Evolutionary conservation across 768 basidiomycete genomes (phyloP).

Genomic region (Suillus hirtellus): DNA sequence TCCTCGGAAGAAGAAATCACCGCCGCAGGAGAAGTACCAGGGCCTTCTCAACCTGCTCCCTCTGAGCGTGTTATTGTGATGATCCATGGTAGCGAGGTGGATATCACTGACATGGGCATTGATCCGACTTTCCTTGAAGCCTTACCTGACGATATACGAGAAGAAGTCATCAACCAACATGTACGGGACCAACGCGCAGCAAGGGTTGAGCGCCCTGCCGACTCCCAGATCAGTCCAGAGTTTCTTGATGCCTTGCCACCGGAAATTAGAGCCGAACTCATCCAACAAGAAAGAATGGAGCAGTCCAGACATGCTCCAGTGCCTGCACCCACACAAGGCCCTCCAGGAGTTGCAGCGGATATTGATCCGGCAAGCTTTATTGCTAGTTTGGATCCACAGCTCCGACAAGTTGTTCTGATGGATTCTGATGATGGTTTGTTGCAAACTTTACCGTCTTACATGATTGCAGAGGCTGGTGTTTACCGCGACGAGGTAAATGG

Average conservation of each 20-base stretch:
- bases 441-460: slow-evolving; percentile 77
- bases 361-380: slow-evolving; percentile 92
- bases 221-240: slow-evolving; percentile 90
- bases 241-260: slow-evolving; percentile 96
- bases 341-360: slow-evolving; percentile 54
- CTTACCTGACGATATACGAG: slow-evolving; percentile 97
- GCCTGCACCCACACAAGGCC: slow-evolving; percentile 31
- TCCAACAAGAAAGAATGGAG: slow-evolving; percentile 92
- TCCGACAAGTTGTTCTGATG: slow-evolving; percentile 88
- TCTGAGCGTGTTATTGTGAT: slow-evolving; percentile 76
- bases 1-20: slow-evolving; percentile 18
- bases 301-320: slow-evolving; percentile 56
- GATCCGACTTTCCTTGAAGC: slow-evolving; percentile 98
- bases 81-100: slow-evolving; percentile 90
- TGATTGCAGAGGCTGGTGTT: slow-evolving; percentile 79
- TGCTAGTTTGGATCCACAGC: slow-evolving; percentile 84
- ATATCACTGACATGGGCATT: slow-evolving; percentile 98
- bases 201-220: slow-evolving; percentile 68
- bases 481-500: slow-evolving; percentile 59
- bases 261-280: slow-evolving; percentile 94
- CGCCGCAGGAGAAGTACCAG: slow-evolving; percentile 18
- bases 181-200: slow-evolving; percentile 88
- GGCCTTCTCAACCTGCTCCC: slow-evolving; percentile 37
- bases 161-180: slow-evolving; percentile 97
- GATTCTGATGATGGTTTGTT: slow-evolving; percentile 88